Percentiles rank a stretch among this genome's conserved stretches.
Conservation (phyloP, 192 early-diverging fungal species). For the Coemansia sp. region DNA sequence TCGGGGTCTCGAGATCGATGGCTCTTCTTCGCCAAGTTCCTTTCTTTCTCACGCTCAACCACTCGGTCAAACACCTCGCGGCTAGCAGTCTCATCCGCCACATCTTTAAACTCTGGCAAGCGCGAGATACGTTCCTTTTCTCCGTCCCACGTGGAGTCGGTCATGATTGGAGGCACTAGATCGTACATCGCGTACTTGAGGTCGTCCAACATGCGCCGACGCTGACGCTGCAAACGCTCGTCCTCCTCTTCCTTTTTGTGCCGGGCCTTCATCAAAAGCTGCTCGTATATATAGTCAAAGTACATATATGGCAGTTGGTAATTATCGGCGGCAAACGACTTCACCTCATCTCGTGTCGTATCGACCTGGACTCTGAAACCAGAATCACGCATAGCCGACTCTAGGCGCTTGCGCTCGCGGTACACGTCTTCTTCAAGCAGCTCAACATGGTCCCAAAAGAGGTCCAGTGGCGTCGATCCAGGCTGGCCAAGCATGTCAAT, state of each 20-base stretch:
- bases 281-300: slow-evolving; percentile 39
- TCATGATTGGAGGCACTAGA: slow-evolving; percentile 60
- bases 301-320: neutral
- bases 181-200: slow-evolving; percentile 73
- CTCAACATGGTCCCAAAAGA: slow-evolving; percentile 92
- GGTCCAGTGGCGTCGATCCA: slow-evolving; percentile 84
- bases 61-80: slow-evolving; percentile 75
- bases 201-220: slow-evolving; percentile 73
- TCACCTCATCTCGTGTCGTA: slow-evolving; percentile 32
- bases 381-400: slow-evolving; percentile 38
- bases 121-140: slow-evolving; percentile 35
- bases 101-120: slow-evolving; percentile 61
- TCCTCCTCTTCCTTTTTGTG: slow-evolving; percentile 69
- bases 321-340: slow-evolving; percentile 39
- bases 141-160: slow-evolving; percentile 68
- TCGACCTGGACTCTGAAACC: slow-evolving; percentile 19
- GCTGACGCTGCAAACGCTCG: slow-evolving; percentile 65
- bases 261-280: slow-evolving; percentile 62
- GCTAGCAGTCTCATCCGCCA: slow-evolving; percentile 66
- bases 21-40: neutral
- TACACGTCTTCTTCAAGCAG: slow-evolving; percentile 76
- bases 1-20: slow-evolving; percentile 21
- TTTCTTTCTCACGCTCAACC: slow-evolving; percentile 63
- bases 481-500: slow-evolving; percentile 71
- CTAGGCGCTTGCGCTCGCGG: slow-evolving; percentile 65